Evolutionary conservation across 2,329 filamentous ascomycete genomes (phyloP), one percentile per base, ranked within the genome.

Genomic region (Tolypocladium endophyticum): DNA sequence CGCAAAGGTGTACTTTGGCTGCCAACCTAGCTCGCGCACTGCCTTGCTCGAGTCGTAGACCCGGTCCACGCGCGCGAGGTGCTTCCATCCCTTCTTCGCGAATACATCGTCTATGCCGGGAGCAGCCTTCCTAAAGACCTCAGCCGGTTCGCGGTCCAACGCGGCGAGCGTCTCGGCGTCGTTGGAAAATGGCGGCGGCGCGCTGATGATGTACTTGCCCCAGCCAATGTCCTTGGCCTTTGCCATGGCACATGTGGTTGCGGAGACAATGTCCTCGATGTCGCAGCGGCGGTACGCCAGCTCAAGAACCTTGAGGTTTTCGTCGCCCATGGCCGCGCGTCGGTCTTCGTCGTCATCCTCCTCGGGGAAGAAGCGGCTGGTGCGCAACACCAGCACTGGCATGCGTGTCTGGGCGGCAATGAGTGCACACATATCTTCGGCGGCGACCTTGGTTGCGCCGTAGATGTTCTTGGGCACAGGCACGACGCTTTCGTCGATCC

Each of bases 251-350:
- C 72, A 74, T 2, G 72, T 69, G 16, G 74, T 72, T 0, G 77
- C 77, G 2, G 64, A 65, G 5, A 79, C 78, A 2, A 78, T 70
- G 55, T 80, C 77, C 33, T 71, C 70, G 1, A 80, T 68, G 60
- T 80, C 77, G 36, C 71, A 74, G 33, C 78, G 67, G 4, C 77
- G 73, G 56, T 79, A 77, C 0, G 77, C 72, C 58, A 80, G 68
- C 65, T 80, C 78, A n/a, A 78, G 66, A 8, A 79, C 74, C 63
- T 80, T 79, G 50, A 79, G 70, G 61, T 79, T 80, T n/a, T 73
- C 75, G 36, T 73, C 75, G 3, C 60, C 65, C 59, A 77, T 67
- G 2, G 68, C 64, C 11, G 62, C 63, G 30, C 76, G 70, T 1
- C 76, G 68, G 33, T 72, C 71, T 6, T 73, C 73, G 58, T 79